Evolutionary conservation across 495 filamentous ascomycete genomes (phyloP), one percentile per base, ranked within the genome.

Genomic region (Talaromyces stipitatus): DNA sequence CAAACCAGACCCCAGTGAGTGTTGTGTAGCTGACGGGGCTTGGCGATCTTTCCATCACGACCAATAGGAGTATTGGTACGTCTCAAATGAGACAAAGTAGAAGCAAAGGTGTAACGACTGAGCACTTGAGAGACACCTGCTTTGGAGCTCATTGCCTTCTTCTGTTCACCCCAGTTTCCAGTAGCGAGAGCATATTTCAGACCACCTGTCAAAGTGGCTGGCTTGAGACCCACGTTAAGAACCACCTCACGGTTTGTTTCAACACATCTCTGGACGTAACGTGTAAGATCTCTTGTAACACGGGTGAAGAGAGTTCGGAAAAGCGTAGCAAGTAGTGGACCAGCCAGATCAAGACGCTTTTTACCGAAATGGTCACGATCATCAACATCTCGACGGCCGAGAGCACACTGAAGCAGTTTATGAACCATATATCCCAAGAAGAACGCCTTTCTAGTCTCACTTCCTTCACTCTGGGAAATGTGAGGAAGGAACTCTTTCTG

Each of bases 401-500:
- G 78, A 41, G 89, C 88, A 68, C 90, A 95, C 66, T 95, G 91
- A 2, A 99, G 78, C 59, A 99, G 82, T 65, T 89, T 83, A 70
- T 97, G 91, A 43, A 96, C 89, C 95, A 99, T 97, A 71, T 97
- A 99, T 27, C 95, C 94, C 32, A 99, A 76, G 82, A 97, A 99
- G 78, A 96, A 97, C 4, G 94, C 94, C 69, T 99, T 99, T 26
- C 90, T 77, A 1, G 92, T 97, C 65, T 97, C 94, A 63, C 90
- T 95, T n/a, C 94, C 94, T 69, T 96, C 90, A 53, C 81, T 84
- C 65, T 97, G 95, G 2, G 92, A 95, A 46, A 99, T 96, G 64
- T 99, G 94, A 6, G 94, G 94, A 43, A 99, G 76, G 61, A 96
- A 82, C 74, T 99, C 94, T 72, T 95, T 96, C 72, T 96, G 91